Evolutionary conservation across 2,329 filamentous ascomycete genomes (phyloP).

Genomic region (Pseudogymnoascus sp.): DNA sequence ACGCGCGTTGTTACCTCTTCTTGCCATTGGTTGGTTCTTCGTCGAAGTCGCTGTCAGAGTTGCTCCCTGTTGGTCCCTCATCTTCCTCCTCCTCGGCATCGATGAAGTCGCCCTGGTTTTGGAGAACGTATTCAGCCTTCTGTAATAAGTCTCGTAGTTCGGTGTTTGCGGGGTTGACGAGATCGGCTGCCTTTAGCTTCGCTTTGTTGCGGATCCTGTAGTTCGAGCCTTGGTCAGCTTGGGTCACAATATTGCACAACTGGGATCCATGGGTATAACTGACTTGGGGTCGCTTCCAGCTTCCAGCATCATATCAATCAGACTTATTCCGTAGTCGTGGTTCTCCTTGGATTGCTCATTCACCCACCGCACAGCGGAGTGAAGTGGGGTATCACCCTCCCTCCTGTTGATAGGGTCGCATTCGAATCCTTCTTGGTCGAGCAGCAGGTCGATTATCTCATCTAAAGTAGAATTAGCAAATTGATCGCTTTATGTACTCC

Average conservation of each 20-base stretch:
- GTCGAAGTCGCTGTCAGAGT: conserved; percentile 7
- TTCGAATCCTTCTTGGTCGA: conserved; percentile 77
- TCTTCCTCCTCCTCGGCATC: conserved; percentile 19
- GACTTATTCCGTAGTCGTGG: conserved; percentile 53
- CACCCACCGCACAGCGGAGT: conserved; percentile 69
- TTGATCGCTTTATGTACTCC: neutral
- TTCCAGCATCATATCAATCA: conserved; percentile 75
- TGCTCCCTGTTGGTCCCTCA: neutral
- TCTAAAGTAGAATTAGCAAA: conserved; percentile 36
- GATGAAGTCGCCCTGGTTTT: conserved; percentile 52
- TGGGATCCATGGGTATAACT: conserved; percentile 10
- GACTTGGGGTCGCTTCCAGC: conserved; percentile 57
- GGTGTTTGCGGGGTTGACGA: conserved; percentile 63
- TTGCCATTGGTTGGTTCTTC: conserved; percentile 5
- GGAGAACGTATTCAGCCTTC: conserved; percentile 58
- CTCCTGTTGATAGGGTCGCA: conserved; percentile 67
- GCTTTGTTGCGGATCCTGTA: conserved; percentile 57
- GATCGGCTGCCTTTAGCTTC: conserved; percentile 60
- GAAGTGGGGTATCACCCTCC: conserved; percentile 71
- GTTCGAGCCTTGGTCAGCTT: neutral
- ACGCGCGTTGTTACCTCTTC: conserved; percentile 9
- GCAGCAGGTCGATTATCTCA: conserved; percentile 71
- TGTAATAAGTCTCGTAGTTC: conserved; percentile 55
- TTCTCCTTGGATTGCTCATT: conserved; percentile 58
- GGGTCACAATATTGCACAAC: neutral